A percentile compares a stretch with the other conserved stretches of the same genome.
These are phyloP conservation scores for Paecilomyces dactylethromorphus DNA, from an alignment of 2,329 filamentous ascomycete genomes.

Conservation along the genomic window DNA sequence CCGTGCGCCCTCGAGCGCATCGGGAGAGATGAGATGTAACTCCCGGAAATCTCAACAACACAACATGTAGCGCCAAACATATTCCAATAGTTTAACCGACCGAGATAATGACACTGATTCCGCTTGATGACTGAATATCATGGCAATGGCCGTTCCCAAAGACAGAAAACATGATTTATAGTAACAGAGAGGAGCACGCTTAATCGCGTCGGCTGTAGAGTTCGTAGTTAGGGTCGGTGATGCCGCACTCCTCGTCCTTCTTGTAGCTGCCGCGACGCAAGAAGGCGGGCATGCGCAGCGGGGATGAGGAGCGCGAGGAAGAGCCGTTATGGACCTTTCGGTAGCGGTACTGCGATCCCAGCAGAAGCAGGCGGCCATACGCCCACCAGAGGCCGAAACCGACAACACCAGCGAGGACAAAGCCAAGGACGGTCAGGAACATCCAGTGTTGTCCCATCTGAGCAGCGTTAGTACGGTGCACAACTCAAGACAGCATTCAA, in stretches of 20 bases:
- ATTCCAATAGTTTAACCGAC: background rate
- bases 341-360: conserved; percentile 34
- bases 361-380: conserved; percentile 42
- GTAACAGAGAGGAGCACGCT: conserved; percentile 1
- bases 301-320: conserved; percentile 23
- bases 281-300: conserved; percentile 28
- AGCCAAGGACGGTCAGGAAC: conserved; percentile 47
- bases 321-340: conserved; percentile 18
- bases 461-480: background rate
- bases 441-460: conserved; percentile 53
- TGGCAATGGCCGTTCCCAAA: conserved; percentile 12
- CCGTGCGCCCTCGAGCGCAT: conserved; percentile 3
- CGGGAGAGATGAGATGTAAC: conserved; percentile 10
- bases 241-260: conserved; percentile 29
- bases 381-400: conserved; percentile 45
- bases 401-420: conserved; percentile 42
- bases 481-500: conserved; percentile 1
- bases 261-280: conserved; percentile 32
- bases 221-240: conserved; percentile 33
- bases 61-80: background rate
- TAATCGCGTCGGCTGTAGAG: conserved; percentile 27
- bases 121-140: background rate
- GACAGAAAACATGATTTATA: conserved; percentile 7
- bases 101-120: background rate
- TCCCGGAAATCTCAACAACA: background rate